Evolutionary conservation across 2,329 filamentous ascomycete genomes (phyloP), one percentile per base, ranked within the genome.

Genomic region (Pestalotiopsis sp.): DNA sequence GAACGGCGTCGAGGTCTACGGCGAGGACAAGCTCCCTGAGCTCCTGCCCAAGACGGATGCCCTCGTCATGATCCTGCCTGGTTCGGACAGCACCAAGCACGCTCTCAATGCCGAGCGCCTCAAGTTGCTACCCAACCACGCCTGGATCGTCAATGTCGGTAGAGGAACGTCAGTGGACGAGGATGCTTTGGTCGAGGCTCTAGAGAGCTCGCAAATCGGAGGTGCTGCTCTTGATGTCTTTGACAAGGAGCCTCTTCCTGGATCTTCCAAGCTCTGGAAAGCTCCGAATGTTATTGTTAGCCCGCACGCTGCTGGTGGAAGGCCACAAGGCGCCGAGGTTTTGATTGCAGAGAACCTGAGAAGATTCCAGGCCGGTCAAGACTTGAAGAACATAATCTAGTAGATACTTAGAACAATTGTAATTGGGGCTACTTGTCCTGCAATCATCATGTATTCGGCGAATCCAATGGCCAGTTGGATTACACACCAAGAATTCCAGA

Each of bases 21-120:
- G 73, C 65, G 88, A 91, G 76, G 85, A 88, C 67, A 80, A 79
- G 59, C 81, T 91, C 58, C 70, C 83, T 4, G 80, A 86, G 70
- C 77, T 90, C 39, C 82, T 91, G 45, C 80, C 84, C 39, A 74
- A 84, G 75, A 90, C 88, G 0, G 89, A 91, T 73, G 89, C 88
- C 0, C 81, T 91, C n/a, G 88, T 91, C 73, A 90, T 91, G 89
- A 91, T 91, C 71, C 81, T 91, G 7, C 88, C 88, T 0, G 88
- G 88, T 0, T 84, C 84, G 45, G 86, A 85, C 9, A 80, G 82
- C n/a, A 91, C 88, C 31, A 80, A 79, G 45, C 79, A 90, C 73
- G 87, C 82, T 1, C 82, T 91, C 69, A 87, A 86, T 72, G 82
- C 81, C 36, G 86, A 88, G 77, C 77, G 87, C 7, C 75, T 91